Percentiles rank a stretch among this genome's conserved stretches.
Conservation (phyloP, 176 grass and related monocot genomes). For the Aegilops bicornis region DNA sequence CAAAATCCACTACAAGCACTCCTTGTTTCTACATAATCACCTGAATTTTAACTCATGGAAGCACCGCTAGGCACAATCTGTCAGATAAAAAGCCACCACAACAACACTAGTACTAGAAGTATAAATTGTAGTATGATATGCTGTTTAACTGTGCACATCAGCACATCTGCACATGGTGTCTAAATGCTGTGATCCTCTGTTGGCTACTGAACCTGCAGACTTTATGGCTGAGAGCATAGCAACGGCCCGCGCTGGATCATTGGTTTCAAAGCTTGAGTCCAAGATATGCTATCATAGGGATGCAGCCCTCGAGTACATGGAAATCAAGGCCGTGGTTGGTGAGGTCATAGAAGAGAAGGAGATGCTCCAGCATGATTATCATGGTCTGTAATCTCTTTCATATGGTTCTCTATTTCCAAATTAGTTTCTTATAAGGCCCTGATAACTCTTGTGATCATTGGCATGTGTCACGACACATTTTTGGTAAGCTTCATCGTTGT, state of each 20-base stretch:
- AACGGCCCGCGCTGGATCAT: background rate
- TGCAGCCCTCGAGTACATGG: background rate
- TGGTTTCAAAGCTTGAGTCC: slow-evolving; percentile 13
- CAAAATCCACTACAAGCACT: too few relatives aligned
- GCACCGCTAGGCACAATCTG: background rate
- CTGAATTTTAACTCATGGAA: background rate
- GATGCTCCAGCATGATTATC: background rate
- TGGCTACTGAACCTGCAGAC: background rate
- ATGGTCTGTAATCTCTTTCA: background rate
- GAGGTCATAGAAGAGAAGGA: slow-evolving; percentile 1
- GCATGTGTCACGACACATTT: background rate
- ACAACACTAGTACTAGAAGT: background rate
- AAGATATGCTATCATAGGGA: slow-evolving; percentile 2
- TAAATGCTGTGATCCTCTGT: background rate
- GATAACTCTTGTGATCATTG: background rate
- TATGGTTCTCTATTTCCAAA: background rate
- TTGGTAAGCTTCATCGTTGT: background rate
- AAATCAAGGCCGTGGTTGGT: background rate
- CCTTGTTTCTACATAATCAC: too few relatives aligned
- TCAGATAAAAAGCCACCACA: background rate
- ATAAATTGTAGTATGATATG: background rate
- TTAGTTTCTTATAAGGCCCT: background rate
- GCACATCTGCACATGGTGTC: background rate
- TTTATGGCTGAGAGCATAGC: background rate
- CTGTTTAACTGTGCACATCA: too few relatives aligned